Base-by-base conservation (phyloP, 306 rosid genomes). In the Echinosophora koreensis region DNA sequence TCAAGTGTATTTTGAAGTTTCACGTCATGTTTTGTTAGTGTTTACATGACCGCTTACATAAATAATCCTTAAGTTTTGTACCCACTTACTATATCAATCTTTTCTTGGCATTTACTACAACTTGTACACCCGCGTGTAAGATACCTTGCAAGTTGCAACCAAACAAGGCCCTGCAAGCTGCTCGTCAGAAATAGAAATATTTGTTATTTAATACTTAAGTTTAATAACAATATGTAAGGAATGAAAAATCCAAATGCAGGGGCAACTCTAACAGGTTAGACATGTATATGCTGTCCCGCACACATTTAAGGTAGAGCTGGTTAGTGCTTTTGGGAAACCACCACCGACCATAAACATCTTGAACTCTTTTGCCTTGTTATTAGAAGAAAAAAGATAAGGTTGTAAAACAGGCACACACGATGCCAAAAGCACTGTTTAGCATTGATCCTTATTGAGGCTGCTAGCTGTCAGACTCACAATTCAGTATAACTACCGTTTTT, bases 401-500 rank as follows among this genome's bases (percentile, higher is more conserved):
- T 17, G 49, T 13, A 38, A 52, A 57, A 14, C 50, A 64, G 9
- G 51, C 77, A 60, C 34, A 39, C 76, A 38, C 7, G 18, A 55
- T 52, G 41, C 37, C 72, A 27, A 38, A 22, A 69, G 77, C 63
- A 76, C 73, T 35, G 81, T 62, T 62, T 59, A 54, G 32, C 78
- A 51, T 15, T 55, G 30, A 54, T 69, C 63, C 68, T 22, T 52
- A 52, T 9, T 46, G 54, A 47, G 49, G 12, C 63, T 42, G 55
- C 50, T 63, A 52, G 70, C 34, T 17, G 35, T 69, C 73, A 41
- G 60, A 9, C 39, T 74, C 9, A 69, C 64, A 81, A 68, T 71
- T 75, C 80, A 49, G 35, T 30, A 44, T 44, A 52, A 34, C 18
- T 12, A 7, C 0, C 55, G 32, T 18, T 38, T 32, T 55, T 73